Evolutionary conservation across 495 filamentous ascomycete genomes (phyloP).

Genomic region (Cercophora scortea): DNA sequence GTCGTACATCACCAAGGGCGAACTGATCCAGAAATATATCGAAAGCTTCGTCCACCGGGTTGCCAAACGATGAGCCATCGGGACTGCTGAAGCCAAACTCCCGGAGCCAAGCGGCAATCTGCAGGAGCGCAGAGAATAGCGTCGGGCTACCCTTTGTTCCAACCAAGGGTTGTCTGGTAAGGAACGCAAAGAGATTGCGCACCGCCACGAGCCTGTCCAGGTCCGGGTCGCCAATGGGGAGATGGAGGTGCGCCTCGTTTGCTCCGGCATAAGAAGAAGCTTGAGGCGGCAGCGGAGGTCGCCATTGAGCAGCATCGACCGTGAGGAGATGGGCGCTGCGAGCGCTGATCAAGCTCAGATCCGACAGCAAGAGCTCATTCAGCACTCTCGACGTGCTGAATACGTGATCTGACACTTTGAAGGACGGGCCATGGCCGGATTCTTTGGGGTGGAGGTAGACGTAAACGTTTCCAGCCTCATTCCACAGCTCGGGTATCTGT

Average conservation of each 20-base stretch:
- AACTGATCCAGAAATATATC: slow-evolving; percentile 69
- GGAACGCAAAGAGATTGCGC: slow-evolving; percentile 87
- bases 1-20: slow-evolving; percentile 67
- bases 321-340: slow-evolving; percentile 30
- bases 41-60: slow-evolving; percentile 66
- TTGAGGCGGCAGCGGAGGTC: slow-evolving; percentile 27
- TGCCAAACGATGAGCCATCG: slow-evolving; percentile 76
- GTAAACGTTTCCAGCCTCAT: slow-evolving; percentile 71
- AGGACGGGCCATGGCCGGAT: slow-evolving; percentile 61
- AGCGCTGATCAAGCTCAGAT: slow-evolving; percentile 37
- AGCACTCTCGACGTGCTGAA: slow-evolving; percentile 66
- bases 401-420: slow-evolving; percentile 64
- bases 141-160: slow-evolving; percentile 60
- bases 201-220: slow-evolving; percentile 63
- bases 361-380: slow-evolving; percentile 58
- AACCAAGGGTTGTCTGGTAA: slow-evolving; percentile 72
- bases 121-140: slow-evolving; percentile 66
- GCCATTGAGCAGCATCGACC: slow-evolving; percentile 35
- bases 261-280: slow-evolving; percentile 15
- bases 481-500: slow-evolving; percentile 83
- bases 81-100: slow-evolving; percentile 72
- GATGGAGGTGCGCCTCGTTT: slow-evolving; percentile 59
- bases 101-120: slow-evolving; percentile 59
- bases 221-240: slow-evolving; percentile 48
- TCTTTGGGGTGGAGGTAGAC: slow-evolving; percentile 73